A percentile compares a stretch with the other conserved stretches of the same genome.
Evolutionary conservation across 495 filamentous ascomycete genomes (phyloP).

Genomic region (Bryoglossum gracile): DNA sequence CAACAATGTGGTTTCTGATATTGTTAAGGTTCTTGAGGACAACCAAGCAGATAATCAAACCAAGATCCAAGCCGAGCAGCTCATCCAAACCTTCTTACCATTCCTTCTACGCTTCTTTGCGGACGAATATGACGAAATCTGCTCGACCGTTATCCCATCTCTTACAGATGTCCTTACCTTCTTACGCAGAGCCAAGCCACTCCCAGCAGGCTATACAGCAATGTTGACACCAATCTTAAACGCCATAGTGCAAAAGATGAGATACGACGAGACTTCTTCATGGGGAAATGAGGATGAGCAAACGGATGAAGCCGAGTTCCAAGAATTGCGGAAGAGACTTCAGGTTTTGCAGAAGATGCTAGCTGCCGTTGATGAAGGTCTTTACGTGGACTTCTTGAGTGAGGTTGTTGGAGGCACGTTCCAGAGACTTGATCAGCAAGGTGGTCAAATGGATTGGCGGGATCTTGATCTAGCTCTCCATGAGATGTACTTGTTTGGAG

Average conservation of each 20-base stretch:
- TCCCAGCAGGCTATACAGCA: constrained; percentile 59
- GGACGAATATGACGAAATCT: constrained; percentile 97
- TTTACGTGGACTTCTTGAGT: constrained; percentile 80
- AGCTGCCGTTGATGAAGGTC: constrained; percentile 70
- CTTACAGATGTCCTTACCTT: constrained; percentile 85
- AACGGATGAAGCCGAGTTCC: constrained; percentile 97
- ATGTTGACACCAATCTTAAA: constrained; percentile 83
- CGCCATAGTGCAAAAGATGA: constrained; percentile 90
- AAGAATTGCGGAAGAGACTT: constrained; percentile 81
- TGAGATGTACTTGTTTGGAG: constrained; percentile 95
- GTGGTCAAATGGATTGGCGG: constrained; percentile 78
- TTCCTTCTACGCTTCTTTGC: constrained; percentile 87
- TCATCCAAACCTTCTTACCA: constrained; percentile 75
- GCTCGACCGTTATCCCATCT: constrained; percentile 85
- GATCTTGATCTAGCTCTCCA: constrained; percentile 93
- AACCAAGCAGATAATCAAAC: constrained; percentile 44
- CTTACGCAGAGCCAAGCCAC: constrained; percentile 65
- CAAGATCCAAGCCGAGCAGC: constrained; percentile 57
- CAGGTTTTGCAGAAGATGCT: constrained; percentile 86
- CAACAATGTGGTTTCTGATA: constrained; percentile 78
- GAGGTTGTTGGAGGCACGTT: constrained; percentile 80
- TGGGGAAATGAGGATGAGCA: constrained; percentile 94
- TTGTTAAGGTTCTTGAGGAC: constrained; percentile 67
- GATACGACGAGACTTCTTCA: constrained; percentile 86
- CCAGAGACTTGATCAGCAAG: constrained; percentile 59